Evolutionary conservation across 2,329 filamentous ascomycete species (phyloP), one percentile per base, ranked within the genome.

Genomic region (Fusarium sp.): DNA sequence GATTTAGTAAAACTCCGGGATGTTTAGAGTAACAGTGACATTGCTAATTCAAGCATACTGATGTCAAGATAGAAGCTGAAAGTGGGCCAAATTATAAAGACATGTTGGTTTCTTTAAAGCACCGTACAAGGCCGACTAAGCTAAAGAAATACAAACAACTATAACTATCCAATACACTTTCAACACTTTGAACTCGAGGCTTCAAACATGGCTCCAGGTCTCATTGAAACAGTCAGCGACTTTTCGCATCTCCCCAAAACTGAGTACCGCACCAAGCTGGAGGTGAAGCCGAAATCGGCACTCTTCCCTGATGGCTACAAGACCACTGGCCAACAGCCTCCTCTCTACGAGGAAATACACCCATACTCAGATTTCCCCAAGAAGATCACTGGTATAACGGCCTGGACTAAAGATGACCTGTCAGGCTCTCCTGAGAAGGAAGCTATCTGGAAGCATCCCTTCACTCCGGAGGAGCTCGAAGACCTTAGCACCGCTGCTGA

Each of bases 301-400:
- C 55, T 67, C 69, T 86, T 86, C 77, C 84, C 84, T 8, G 84
- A 86, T 55, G 84, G 84, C 42, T 84, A 85, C 78, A 81, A 84
- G 46, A 88, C 86, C 1, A 87, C 91, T 1, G 93, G 93, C 42
- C 93, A 95, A 79, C 91, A 93, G 74, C 85, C 88, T 29, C 93
- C 93, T 3, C 80, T 93, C 38, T 91, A 91, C 78, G 85, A 90
- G 37, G 82, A 86, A 14, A 81, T 95, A n/a, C 84, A 83, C 54
- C 88, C 92, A 1, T 95, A 94, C 79, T 84, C 87, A 0, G 86
- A 87, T 21, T 95, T 95, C 77, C 93, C 93, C 46, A 88, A 88
- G 66, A 82, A 91, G 67, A 94, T 95, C 79, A 86, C 86, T 0
- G 93, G 93, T 16, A 88, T 88, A 1, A 95, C 92, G 0, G 89